Evolutionary conservation across 495 filamentous ascomycete genomes (phyloP).

Genomic region (Barbatosphaeria neglecta): DNA sequence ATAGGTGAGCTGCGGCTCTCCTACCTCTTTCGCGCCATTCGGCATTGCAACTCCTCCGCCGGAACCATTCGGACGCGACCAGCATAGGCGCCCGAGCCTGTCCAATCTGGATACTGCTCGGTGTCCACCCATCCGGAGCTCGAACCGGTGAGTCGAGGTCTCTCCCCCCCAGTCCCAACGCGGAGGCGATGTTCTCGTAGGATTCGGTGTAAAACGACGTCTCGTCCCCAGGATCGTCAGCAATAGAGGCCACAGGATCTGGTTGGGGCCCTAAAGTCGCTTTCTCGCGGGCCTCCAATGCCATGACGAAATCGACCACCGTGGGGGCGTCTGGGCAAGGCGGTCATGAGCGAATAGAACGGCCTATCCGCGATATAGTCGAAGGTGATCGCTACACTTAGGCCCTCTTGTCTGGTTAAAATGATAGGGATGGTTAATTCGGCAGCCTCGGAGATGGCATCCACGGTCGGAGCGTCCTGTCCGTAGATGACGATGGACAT

Average conservation of each 20-base stretch:
- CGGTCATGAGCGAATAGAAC: neutral
- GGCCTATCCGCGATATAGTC: conserved; percentile 1
- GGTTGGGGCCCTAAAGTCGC: conserved; percentile 3
- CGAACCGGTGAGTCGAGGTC: neutral
- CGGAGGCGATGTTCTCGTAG: neutral
- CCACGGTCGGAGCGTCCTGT: neutral
- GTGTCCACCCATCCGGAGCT: conserved; percentile 6
- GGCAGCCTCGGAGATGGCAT: neutral
- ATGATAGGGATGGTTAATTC: neutral
- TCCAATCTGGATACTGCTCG: conserved; percentile 2
- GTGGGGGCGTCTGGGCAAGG: conserved; percentile 1
- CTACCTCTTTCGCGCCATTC: neutral
- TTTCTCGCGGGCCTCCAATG: conserved; percentile 3
- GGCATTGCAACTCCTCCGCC: neutral
- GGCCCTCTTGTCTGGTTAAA: conserved; percentile 2
- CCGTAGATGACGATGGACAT: conserved; percentile 1
- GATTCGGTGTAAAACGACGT: neutral
- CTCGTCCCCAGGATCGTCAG: neutral
- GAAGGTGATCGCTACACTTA: conserved; percentile 1
- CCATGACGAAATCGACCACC: conserved; percentile 3
- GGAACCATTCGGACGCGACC: neutral
- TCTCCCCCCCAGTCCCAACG: neutral
- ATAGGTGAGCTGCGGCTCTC: too few relatives aligned
- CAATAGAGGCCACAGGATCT: conserved; percentile 3
- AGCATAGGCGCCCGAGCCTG: neutral